Conservation (phyloP, 495 filamentous ascomycete genomes). For the Cairneyella variabilis region DNA sequence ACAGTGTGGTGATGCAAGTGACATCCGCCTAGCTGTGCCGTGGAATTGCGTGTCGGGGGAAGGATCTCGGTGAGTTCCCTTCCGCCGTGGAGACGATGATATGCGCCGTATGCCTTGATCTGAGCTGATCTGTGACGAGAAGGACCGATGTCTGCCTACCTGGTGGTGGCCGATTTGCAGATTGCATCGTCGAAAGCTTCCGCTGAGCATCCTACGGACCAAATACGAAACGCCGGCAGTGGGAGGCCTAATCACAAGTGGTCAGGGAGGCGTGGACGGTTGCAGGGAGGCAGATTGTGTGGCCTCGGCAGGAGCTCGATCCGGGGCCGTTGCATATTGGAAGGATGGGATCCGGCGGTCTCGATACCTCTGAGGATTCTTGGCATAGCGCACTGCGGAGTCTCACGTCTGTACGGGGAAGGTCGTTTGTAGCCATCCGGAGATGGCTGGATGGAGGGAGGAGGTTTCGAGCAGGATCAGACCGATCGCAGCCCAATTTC, state of each 20-base stretch:
- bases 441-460: constrained; percentile 6
- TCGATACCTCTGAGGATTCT: constrained; percentile 6
- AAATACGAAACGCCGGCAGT: constrained; percentile 18
- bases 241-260: constrained; percentile 13
- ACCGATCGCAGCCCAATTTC: constrained; percentile 18
- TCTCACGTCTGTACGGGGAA: constrained; percentile 13
- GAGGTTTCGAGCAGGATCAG: constrained; percentile 19
- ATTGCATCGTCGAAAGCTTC: constrained; percentile 19
- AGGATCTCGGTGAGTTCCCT: constrained; percentile 14
- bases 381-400: no score
- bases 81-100: constrained; percentile 1
- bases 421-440: constrained; percentile 11
- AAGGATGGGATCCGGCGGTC: constrained; percentile 11
- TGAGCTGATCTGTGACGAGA: constrained; percentile 14
- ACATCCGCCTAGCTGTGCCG: constrained; percentile 6
- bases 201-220: constrained; percentile 13
- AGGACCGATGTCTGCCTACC: constrained; percentile 6
- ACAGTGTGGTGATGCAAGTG: constrained; percentile 2
- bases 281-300: constrained; percentile 8
- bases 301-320: constrained; percentile 17
- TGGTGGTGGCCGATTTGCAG: constrained; percentile 15
- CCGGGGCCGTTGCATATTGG: constrained; percentile 15
- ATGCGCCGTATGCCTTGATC: constrained; percentile 9
- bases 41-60: constrained; percentile 5
- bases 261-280: constrained; percentile 9